Conservation (phyloP, 352 stramenopile species). For the Pythium chondricola region DNA sequence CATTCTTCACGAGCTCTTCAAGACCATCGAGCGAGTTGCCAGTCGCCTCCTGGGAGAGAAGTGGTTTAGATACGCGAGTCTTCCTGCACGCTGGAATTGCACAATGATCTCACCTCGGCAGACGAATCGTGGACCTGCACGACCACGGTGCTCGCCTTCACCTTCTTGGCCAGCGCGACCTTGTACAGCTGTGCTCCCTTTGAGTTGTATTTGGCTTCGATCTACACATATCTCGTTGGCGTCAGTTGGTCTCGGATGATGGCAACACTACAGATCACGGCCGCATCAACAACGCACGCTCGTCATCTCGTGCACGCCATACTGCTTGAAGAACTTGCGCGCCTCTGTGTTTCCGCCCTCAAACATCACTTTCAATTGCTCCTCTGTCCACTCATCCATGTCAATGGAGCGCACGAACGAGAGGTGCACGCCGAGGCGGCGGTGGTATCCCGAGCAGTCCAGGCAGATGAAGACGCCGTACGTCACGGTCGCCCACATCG, state of each 20-base stretch:
- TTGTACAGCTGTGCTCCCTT: constrained; percentile 89
- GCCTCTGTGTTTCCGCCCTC: constrained; percentile 91
- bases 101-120: constrained; percentile 33
- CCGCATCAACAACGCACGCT: constrained; percentile 42
- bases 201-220: constrained; percentile 90
- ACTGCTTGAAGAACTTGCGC: constrained; percentile 93
- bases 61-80: too few species aligned
- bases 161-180: constrained; percentile 75
- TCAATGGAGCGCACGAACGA: constrained; percentile 94
- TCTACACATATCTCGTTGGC: constrained; percentile 27
- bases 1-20: constrained; percentile 76
- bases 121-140: constrained; percentile 30
- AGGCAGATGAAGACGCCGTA: constrained; percentile 97
- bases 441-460: constrained; percentile 93
- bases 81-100: too few species aligned
- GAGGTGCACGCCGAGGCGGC: constrained; percentile 90
- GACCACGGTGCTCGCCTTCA: constrained; percentile 62
- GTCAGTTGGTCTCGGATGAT: too few species aligned
- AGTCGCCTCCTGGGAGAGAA: constrained; percentile 24
- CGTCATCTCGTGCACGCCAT: constrained; percentile 80
- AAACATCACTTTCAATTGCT: constrained; percentile 91
- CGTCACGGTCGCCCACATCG: constrained; percentile 92
- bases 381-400: constrained; percentile 95
- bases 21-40: constrained; percentile 60
- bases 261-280: too few species aligned